These are phyloP conservation scores for Penicillium alfredii DNA, from an alignment of 495 filamentous ascomycete genomes.

Conservation along the genomic window DNA sequence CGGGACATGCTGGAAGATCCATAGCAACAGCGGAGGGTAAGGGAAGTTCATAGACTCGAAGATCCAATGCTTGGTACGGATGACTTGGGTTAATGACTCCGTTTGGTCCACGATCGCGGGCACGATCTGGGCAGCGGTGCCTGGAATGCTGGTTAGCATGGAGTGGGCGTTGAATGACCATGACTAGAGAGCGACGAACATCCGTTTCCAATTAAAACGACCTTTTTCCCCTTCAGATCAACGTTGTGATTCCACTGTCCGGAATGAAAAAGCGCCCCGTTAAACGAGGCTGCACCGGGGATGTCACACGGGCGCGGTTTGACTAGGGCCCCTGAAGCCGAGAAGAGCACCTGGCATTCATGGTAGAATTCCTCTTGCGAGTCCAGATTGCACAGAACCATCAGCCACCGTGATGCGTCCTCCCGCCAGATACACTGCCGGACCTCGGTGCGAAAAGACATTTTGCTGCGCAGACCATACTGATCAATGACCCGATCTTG, in stretches of 20 bases:
- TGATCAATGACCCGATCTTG: constrained; percentile 36
- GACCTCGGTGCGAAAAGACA: constrained; percentile 39
- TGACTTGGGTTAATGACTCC: constrained; percentile 21
- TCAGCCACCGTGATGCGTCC: constrained; percentile 35
- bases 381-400: constrained; percentile 32
- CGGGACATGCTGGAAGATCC: constrained; percentile 24
- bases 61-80: constrained; percentile 28
- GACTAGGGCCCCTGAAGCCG: constrained; percentile 38
- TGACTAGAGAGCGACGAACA: constrained; percentile 17
- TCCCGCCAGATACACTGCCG: constrained; percentile 38
- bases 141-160: no score
- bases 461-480: constrained; percentile 39
- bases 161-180: no score
- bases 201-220: constrained; percentile 51
- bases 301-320: constrained; percentile 45
- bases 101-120: constrained; percentile 29
- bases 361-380: constrained; percentile 22
- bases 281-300: constrained; percentile 39
- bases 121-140: constrained; percentile 42
- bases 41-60: constrained; percentile 13
- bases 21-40: constrained; percentile 13
- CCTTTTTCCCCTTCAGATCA: constrained; percentile 49
- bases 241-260: constrained; percentile 54
- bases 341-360: constrained; percentile 44
- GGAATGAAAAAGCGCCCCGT: constrained; percentile 52